Conservation (phyloP, 1,139 yeast genomes). For the Hemisphaericaspora lyxosophila region DNA sequence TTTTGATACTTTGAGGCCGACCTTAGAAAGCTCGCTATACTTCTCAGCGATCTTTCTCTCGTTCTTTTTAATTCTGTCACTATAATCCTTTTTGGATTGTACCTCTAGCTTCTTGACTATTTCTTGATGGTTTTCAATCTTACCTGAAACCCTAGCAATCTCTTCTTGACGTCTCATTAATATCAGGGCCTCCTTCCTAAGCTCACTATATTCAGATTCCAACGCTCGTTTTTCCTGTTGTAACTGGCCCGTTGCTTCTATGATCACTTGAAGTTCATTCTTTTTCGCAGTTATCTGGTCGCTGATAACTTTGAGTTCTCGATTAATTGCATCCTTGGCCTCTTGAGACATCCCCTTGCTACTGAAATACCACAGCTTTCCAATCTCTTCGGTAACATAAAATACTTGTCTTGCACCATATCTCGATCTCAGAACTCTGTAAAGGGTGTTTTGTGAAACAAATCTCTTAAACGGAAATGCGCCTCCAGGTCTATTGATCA, state of each 20-base stretch:
- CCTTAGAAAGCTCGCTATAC: conserved; percentile 19
- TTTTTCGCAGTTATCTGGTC: conserved; percentile 11
- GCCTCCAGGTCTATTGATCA: conserved; percentile 35
- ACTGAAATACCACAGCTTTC: conserved; percentile 37
- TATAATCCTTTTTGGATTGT: conserved; percentile 29
- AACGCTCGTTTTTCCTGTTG: conserved; percentile 9
- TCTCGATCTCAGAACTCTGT: conserved; percentile 51
- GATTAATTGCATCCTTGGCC: conserved; percentile 23
- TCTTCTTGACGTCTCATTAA: conserved; percentile 14
- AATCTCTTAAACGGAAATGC: conserved; percentile 52
- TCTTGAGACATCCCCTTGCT: conserved; percentile 45
- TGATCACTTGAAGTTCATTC: neutral
- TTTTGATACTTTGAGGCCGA: conserved; percentile 4
- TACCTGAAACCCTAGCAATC: conserved; percentile 22
- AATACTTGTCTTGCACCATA: conserved; percentile 58
- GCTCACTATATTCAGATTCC: conserved; percentile 13
- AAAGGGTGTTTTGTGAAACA: conserved; percentile 58
- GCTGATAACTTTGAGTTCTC: conserved; percentile 15
- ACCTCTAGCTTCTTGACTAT: conserved; percentile 25
- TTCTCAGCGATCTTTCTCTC: conserved; percentile 27
- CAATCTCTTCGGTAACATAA: conserved; percentile 37
- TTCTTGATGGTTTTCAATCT: conserved; percentile 22
- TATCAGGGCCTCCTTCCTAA: conserved; percentile 12
- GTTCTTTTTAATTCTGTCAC: conserved; percentile 25
- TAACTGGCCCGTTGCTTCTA: conserved; percentile 18